Evolutionary conservation across 192 early-diverging fungal species (phyloP).

Genomic region (Pilobolus umbonatus): DNA sequence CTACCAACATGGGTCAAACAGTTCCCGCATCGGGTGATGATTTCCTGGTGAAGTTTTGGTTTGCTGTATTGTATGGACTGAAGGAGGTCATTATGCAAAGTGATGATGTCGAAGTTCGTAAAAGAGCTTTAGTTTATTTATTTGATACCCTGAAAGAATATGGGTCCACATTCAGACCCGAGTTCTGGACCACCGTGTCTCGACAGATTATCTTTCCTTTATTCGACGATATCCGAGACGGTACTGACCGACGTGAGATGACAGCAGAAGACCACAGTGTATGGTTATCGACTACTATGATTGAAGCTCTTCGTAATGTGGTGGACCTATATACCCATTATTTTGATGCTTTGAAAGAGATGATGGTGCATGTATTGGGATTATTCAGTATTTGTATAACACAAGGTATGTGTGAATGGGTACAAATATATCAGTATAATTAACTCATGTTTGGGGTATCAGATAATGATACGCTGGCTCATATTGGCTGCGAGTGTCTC

Average conservation of each 20-base stretch:
- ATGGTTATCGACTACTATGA: slow-evolving; percentile 92
- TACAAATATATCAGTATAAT: neutral
- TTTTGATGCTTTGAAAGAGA: slow-evolving; percentile 63
- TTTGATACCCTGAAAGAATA: slow-evolving; percentile 80
- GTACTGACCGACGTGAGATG: slow-evolving; percentile 52
- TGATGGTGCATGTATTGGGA: slow-evolving; percentile 76
- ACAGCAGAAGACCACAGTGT: slow-evolving; percentile 83
- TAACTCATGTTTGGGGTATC: neutral
- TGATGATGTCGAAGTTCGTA: slow-evolving; percentile 87
- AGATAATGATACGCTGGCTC: slow-evolving; percentile 86
- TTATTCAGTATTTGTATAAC: slow-evolving; percentile 81
- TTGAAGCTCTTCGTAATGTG: slow-evolving; percentile 85
- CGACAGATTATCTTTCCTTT: slow-evolving; percentile 86
- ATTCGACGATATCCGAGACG: slow-evolving; percentile 77
- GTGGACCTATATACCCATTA: slow-evolving; percentile 81
- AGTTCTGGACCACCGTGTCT: slow-evolving; percentile 79
- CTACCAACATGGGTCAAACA: slow-evolving; percentile 7
- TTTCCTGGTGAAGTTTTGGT: slow-evolving; percentile 71
- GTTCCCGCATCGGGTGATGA: slow-evolving; percentile 43
- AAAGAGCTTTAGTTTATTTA: slow-evolving; percentile 75
- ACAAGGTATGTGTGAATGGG: slow-evolving; percentile 52
- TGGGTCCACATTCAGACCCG: slow-evolving; percentile 65
- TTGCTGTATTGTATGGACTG: slow-evolving; percentile 83
- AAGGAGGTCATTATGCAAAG: slow-evolving; percentile 89
- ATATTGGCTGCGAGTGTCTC: slow-evolving; percentile 86